Evolutionary conservation across 176 grass and related monocot genomes (phyloP).

Genomic region (Lolium multiflorum): DNA sequence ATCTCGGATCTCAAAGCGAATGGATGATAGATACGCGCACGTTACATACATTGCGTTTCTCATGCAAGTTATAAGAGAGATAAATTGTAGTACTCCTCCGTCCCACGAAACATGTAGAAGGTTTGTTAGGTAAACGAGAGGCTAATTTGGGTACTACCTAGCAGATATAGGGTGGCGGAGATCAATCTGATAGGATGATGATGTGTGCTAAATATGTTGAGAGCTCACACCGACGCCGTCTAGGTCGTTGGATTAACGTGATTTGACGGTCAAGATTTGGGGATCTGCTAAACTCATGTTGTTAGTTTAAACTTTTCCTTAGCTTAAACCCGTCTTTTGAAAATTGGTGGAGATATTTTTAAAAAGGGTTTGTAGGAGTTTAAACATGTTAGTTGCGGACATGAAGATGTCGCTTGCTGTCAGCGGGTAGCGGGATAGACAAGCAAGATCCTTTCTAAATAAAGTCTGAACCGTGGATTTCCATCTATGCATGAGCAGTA

Average conservation of each 20-base stretch:
- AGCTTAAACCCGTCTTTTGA: not conserved
- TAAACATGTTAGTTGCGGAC: not conserved
- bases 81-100: no score
- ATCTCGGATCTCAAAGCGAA: no score
- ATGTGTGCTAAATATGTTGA: not conserved
- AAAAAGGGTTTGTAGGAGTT: not conserved
- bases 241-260: not conserved
- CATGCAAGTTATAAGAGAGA: no score
- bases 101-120: no score
- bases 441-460: no score
- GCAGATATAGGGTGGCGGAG: not conserved
- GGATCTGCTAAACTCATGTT: not conserved
- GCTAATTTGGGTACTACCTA: no score
- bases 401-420: no score
- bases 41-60: no score
- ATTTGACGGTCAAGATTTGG: not conserved
- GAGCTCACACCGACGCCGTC: not conserved
- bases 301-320: no score
- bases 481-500: not conserved
- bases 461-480: not conserved
- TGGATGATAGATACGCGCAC: no score
- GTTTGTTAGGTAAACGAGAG: no score
- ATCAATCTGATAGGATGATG: not conserved
- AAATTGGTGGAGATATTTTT: not conserved
- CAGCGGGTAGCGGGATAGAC: no score